Conservation (phyloP, 2,329 filamentous ascomycete species). For the Seiridium cupressi region DNA sequence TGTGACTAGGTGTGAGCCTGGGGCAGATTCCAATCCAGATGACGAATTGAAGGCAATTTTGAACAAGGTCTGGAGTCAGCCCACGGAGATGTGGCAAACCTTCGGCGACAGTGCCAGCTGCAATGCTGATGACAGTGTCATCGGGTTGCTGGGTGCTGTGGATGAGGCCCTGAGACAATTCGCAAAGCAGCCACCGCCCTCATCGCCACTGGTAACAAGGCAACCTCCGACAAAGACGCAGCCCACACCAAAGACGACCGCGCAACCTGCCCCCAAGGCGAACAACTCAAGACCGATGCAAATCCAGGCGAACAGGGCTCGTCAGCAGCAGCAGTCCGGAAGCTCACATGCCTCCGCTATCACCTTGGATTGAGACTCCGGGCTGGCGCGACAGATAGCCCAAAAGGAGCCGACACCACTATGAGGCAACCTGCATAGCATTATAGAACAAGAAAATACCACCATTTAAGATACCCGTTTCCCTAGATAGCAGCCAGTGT, state of each 20-base stretch:
- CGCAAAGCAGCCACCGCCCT: background rate
- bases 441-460: background rate
- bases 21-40: constrained; percentile 17
- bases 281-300: constrained; percentile 1
- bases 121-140: constrained; percentile 38
- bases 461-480: constrained; percentile 1
- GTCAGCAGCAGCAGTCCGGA: constrained; percentile 2
- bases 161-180: constrained; percentile 39
- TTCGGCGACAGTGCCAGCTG: constrained; percentile 39
- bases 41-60: constrained; percentile 26
- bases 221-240: constrained; percentile 6
- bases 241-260: background rate
- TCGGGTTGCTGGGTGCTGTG: constrained; percentile 42
- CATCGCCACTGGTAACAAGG: constrained; percentile 21
- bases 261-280: background rate
- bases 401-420: background rate
- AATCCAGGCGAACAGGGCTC: background rate
- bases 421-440: background rate
- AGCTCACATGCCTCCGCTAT: background rate
- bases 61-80: constrained; percentile 25
- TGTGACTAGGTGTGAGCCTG: constrained; percentile 35
- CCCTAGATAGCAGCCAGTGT: background rate
- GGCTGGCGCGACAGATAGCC: background rate
- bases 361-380: background rate
- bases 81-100: constrained; percentile 24